phyloP scores from a whole-genome alignment of 192 early-diverging fungal genomes.

The Mortierella claussenii region DNA sequence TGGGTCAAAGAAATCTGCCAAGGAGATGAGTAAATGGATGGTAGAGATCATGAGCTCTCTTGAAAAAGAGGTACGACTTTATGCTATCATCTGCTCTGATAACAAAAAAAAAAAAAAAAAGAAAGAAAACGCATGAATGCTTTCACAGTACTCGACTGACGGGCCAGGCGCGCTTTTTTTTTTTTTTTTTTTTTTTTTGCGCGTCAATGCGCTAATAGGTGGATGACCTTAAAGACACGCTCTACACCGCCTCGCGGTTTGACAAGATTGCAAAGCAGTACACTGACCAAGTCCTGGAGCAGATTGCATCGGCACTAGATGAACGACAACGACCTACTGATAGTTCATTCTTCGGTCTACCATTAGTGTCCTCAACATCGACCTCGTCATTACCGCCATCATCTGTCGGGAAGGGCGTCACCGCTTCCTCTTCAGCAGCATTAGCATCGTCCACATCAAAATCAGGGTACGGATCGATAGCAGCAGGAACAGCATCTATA shows the following conservation, averaged over 20 bases:
- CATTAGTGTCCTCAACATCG: conserved; percentile 12
- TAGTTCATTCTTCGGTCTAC: background rate
- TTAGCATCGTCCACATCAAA: conserved; percentile 1
- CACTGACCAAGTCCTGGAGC: conserved; percentile 45
- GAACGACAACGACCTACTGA: conserved; percentile 42
- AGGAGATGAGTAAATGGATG: conserved; percentile 41
- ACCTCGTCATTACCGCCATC: background rate
- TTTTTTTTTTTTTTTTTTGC: background rate
- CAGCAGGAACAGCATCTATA: background rate
- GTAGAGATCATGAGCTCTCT: conserved; percentile 36
- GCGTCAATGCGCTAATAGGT: conserved; percentile 12
- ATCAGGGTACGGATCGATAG: background rate
- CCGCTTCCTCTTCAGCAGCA: background rate
- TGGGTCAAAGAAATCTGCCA: background rate
- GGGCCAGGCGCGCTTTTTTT: background rate
- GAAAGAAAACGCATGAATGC: background rate
- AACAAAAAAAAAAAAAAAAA: too few relatives aligned
- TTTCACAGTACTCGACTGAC: background rate
- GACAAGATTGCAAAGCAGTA: conserved; percentile 46
- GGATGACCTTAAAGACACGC: conserved; percentile 40
- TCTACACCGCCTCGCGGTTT: conserved; percentile 37
- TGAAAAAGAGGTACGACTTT: conserved; percentile 38
- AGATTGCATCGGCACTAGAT: conserved; percentile 37
- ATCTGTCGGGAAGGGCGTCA: conserved; percentile 3
- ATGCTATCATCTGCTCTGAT: too few relatives aligned